Conservation (phyloP, 2,329 filamentous ascomycete genomes). For the Apiospora saccharicola region DNA sequence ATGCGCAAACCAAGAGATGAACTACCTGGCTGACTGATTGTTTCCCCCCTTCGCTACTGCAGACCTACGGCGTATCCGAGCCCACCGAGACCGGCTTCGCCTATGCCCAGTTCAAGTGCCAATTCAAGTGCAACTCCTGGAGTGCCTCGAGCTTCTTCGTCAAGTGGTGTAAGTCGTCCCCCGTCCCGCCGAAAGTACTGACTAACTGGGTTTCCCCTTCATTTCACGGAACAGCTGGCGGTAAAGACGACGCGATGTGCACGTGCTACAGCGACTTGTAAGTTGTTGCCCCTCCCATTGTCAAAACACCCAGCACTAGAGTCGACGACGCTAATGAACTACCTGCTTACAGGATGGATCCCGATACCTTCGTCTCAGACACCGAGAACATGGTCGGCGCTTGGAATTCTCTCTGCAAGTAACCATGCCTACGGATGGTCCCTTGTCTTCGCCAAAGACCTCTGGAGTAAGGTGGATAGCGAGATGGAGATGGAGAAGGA, state of each 20-base stretch:
- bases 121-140: conserved; percentile 41
- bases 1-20: not conserved
- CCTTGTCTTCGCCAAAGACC: not conserved
- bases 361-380: conserved; percentile 35
- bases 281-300: conserved; percentile 26
- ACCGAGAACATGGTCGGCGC: conserved; percentile 38
- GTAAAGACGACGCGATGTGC: conserved; percentile 35
- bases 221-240: conserved; percentile 23
- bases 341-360: conserved; percentile 34
- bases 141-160: conserved; percentile 41
- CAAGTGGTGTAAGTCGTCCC: conserved; percentile 28
- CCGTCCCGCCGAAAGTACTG: not conserved
- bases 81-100: conserved; percentile 41
- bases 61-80: conserved; percentile 40
- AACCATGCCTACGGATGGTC: not conserved
- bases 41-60: not conserved
- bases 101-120: conserved; percentile 44
- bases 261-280: conserved; percentile 40
- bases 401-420: conserved; percentile 41
- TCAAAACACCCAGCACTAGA: not conserved
- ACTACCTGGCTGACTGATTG: not conserved
- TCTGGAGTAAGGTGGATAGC: not conserved
- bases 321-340: too few relatives aligned
- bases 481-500: not conserved
- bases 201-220: not conserved